Percentiles rank a stretch among this genome's conserved stretches.
phyloP scores from a whole-genome alignment of 2,329 filamentous ascomycete species.

The Ophiostoma quercus region DNA sequence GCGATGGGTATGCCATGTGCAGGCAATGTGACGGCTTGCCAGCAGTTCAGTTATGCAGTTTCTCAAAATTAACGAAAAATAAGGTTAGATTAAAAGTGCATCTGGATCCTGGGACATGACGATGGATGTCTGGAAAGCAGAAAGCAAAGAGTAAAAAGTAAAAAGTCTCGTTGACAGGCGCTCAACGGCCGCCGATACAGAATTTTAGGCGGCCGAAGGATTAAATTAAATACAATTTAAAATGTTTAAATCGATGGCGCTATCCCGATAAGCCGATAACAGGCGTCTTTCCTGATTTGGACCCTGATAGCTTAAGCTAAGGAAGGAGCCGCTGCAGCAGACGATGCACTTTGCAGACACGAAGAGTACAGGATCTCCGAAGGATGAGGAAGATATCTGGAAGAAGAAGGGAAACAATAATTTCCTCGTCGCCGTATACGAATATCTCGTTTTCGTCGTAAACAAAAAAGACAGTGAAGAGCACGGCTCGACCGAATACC shows the following conservation, averaged over 20 bases:
- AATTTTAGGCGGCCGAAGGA: background rate
- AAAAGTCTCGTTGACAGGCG: background rate
- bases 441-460: too few relatives aligned
- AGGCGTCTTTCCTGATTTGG: background rate
- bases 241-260: background rate
- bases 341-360: too few relatives aligned
- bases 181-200: background rate
- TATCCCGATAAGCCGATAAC: background rate
- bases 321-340: background rate
- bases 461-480: background rate
- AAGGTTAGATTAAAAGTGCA: background rate
- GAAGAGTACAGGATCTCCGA: background rate
- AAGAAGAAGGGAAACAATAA: background rate
- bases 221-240: background rate
- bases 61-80: background rate
- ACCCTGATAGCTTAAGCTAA: slow-evolving; percentile 8
- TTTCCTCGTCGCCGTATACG: too few relatives aligned
- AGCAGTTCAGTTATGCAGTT: too few relatives aligned
- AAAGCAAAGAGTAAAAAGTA: background rate
- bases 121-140: background rate
- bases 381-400: background rate
- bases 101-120: background rate
- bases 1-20: background rate
- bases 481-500: background rate
- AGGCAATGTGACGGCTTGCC: too few relatives aligned